Evolutionary conservation across 345 rosid genomes (phyloP).

Genomic region (Bruguiera parviflora): DNA sequence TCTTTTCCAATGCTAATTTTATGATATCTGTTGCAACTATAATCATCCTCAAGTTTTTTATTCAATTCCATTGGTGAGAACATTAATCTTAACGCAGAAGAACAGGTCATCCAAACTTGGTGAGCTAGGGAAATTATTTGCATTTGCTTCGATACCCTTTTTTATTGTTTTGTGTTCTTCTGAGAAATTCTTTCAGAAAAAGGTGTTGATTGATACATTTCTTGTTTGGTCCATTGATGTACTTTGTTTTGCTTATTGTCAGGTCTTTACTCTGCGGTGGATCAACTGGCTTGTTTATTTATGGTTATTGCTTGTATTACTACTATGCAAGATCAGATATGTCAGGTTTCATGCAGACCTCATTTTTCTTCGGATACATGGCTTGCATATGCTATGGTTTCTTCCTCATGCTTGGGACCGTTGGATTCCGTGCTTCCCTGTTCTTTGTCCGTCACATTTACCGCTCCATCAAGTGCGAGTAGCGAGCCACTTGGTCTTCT

Average conservation of each 20-base stretch:
- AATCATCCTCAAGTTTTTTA: too few relatives aligned
- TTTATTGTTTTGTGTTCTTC: too few relatives aligned
- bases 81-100: too few relatives aligned
- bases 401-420: conserved; percentile 17
- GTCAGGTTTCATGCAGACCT: conserved; percentile 26
- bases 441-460: conserved; percentile 18
- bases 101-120: too few relatives aligned
- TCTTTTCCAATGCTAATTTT: background rate
- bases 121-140: too few relatives aligned
- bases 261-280: conserved; percentile 24
- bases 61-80: too few relatives aligned
- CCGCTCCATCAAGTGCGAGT: conserved; percentile 21
- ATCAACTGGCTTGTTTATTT: conserved; percentile 18
- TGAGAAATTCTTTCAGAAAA: too few relatives aligned
- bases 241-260: background rate
- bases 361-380: conserved; percentile 24
- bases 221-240: too few relatives aligned
- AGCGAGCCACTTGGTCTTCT: background rate
- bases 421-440: conserved; percentile 19
- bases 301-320: conserved; percentile 22
- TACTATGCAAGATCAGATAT: conserved; percentile 21
- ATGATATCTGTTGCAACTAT: background rate
- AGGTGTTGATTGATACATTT: background rate
- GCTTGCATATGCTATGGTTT: conserved; percentile 25
- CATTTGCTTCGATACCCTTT: too few relatives aligned